Base-by-base conservation (phyloP, 2,329 filamentous ascomycete species). In the Coleophoma cylindrospora region DNA sequence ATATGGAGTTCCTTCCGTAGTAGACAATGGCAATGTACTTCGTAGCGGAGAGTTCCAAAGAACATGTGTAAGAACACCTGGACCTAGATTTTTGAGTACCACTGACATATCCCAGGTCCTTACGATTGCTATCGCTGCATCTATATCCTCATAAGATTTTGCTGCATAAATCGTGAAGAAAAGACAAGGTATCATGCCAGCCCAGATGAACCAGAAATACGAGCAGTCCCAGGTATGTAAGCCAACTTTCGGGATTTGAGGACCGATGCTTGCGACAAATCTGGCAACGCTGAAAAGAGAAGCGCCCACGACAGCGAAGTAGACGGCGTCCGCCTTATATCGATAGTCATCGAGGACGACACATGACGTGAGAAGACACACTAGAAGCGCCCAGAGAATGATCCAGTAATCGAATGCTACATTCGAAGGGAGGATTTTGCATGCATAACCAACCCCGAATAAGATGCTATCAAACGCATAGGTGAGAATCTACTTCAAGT, bases 381-480 rank as follows among this genome's bases (percentile, higher is more conserved):
- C 50, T 8, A 58, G 37, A 14, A 57, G 10, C 22, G 57, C 50
- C 34, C 51, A 53, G 33, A 56, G 54, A 10, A 57, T 34, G n/a
- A 44, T 50, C 13, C 43, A 13, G 21, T 46, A 48, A 4, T 51
- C 50, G 13, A 54, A 50, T 15, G 44, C 46, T 33, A 57, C 50
- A 14, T 57, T 52, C 32, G 47, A 43, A 4, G 52, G 51, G 32
- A 57, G 22, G 7, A 61, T 11, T 36, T 43, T 21, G 19, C 57
- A 32, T 36, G 40, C 15, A 36, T 54, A 53, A 47, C 57, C 50
- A 45, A 59, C 12, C 10, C 54, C 51, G 8, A 63, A 60, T 1
- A 61, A 33, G 2, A 63, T 40, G 46, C 58, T 58, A 37, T 64
- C 62, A 43, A 50, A 53, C 9, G 57, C 58, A 54, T 62, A 62